A percentile compares a stretch with the other conserved stretches of the same genome.
Conservation (phyloP, 495 filamentous ascomycete species). For the Mytilinidion resinicola region DNA sequence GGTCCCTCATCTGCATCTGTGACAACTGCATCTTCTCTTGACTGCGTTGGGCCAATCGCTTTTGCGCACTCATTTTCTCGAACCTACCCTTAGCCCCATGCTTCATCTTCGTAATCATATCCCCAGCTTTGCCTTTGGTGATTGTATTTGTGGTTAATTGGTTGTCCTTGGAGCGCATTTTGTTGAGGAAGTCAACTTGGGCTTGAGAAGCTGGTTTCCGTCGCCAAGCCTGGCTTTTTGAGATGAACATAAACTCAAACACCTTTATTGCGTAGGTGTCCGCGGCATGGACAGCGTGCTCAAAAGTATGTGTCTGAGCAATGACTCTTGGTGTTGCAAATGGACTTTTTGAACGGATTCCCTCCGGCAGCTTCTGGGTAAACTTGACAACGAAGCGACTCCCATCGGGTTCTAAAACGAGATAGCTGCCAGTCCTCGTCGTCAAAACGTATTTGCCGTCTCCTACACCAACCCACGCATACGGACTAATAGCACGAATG, state of each 20-base stretch:
- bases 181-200: conserved; percentile 71
- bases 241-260: conserved; percentile 56
- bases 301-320: conserved; percentile 52
- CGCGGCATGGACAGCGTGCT: conserved; percentile 69
- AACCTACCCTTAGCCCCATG: conserved; percentile 73
- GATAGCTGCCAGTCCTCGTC: conserved; percentile 46
- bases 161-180: conserved; percentile 49
- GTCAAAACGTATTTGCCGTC: conserved; percentile 60
- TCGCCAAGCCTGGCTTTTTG: conserved; percentile 59
- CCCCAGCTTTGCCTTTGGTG: conserved; percentile 74
- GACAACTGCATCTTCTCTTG: conserved; percentile 4
- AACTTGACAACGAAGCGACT: conserved; percentile 24
- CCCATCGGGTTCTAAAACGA: conserved; percentile 53
- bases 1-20: neutral
- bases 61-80: conserved; percentile 44
- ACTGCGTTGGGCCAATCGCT: conserved; percentile 37
- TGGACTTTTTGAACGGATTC: conserved; percentile 39
- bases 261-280: conserved; percentile 68
- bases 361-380: conserved; percentile 24
- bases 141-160: conserved; percentile 49
- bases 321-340: conserved; percentile 62
- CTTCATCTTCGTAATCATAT: conserved; percentile 90
- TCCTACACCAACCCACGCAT: conserved; percentile 74
- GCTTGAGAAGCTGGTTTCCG: conserved; percentile 54
- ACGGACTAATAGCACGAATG: conserved; percentile 64